Base-by-base conservation (phyloP, 768 basidiomycete species). In the Boletus vermiculosoides region DNA sequence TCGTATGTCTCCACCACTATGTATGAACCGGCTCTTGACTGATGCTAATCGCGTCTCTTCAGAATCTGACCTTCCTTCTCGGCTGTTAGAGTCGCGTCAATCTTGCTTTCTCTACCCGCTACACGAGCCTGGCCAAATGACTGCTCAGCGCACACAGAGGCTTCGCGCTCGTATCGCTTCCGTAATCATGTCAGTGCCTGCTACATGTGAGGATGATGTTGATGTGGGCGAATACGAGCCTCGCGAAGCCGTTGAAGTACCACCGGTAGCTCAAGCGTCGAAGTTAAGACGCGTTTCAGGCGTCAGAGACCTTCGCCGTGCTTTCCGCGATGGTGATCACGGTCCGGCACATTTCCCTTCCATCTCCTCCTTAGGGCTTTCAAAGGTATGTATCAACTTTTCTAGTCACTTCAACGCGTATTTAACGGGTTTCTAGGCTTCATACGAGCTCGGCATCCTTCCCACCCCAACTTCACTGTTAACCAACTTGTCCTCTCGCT, bases 121-220 rank as follows among this genome's bases (percentile, higher is more conserved):
- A 30, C 55, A 47, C 13, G 63, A 67, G 16, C 69, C 69, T 45
- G 70, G 70, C 4, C 60, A 69, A 54, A 56, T 65, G 56, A 73
- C 60, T 22, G 58, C 61, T 48, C 39, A 58, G 37, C 70, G 64
- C 47, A 64, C 40, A 28, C 59, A 52, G 44, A 60, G 58, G 22
- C 71, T 71, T 51, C 71, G 70, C 41, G 47, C 60, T 39, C 67
- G 70, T 50, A 73, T 57, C 7, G 67, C 67, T 39, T 58, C 57
- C 52, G 50, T 71, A 31, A 52, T 73, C 55, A 51, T 41, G 54
- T 63, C 70, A 25, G 55, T 71, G 45, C 70, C 70, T 23, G 70
- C 68, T 15, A 71, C 70, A 20, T 62, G 47, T 2, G 67, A 69
- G 16, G 59, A 64, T 25, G 42, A 39, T 12, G 37, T 37, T 6